Base-by-base conservation (phyloP, 257 asterid genomes). In the Rhazya stricta region DNA sequence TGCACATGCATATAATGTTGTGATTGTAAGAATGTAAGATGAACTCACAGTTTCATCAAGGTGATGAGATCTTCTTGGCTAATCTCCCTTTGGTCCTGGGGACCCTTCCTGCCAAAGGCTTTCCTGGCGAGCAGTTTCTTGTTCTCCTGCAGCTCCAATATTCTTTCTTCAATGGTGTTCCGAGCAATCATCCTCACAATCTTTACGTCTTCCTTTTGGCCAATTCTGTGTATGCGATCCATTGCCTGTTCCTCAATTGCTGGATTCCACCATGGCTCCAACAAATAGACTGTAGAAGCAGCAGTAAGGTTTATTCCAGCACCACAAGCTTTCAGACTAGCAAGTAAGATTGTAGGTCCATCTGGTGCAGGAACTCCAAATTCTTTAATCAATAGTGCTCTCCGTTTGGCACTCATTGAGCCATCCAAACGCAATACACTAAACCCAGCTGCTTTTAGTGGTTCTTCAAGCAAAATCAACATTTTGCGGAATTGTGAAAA, bases 251-350 rank as follows among this genome's bases (percentile, higher is more conserved):
- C 97, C 82, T 94, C 99, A 0, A 90, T 83, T 0, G 97, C 97
- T 2, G 97, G 99, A 67, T 94, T 94, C 99, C 99, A 94, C 99
- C 99, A 94, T 1, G 99, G 99, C 71, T 94, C 99, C 73, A 94
- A 13, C 75, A 94, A 76, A 74, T 89, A 94, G 15, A 92, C 99
- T 16, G 86, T 85, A 6, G 98, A 88, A 15, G 98, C 99, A 42
- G 87, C 89, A 9, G 97, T 85, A 9, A 94, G 92, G 77, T 92
- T 90, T 76, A 92, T 89, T 74, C 99, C 97, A 0, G 85, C 90
- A 62, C 91, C 88, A 25, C 92, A 88, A 54, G 99, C 97, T 80
- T 88, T 90, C 5, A 94, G 77, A 75, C 96, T 94, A 0, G 98
- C 99, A 43, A 94, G 96, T 82, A 94, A 79, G 74, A 94, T 80